Evolutionary conservation across 768 basidiomycete species (phyloP).

Genomic region (Peribolospora baueri): DNA sequence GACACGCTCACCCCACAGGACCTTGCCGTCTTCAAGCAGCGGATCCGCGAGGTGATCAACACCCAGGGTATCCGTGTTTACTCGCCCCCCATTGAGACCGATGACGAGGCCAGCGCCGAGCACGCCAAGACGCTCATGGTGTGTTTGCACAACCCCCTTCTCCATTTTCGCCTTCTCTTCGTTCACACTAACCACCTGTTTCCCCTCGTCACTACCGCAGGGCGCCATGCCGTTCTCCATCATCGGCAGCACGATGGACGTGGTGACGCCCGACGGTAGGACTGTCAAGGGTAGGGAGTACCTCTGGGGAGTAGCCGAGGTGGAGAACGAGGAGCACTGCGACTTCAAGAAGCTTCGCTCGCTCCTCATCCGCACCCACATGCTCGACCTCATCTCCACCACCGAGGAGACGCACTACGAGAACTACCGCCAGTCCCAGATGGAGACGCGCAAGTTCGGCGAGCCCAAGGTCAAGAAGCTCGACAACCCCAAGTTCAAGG

Average conservation of each 20-base stretch:
- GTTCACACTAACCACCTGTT: not conserved
- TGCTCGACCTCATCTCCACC: slow-evolving; percentile 90
- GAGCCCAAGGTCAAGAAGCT: slow-evolving; percentile 96
- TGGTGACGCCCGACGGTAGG: slow-evolving; percentile 69
- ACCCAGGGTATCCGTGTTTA: slow-evolving; percentile 92
- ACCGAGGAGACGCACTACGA: slow-evolving; percentile 94
- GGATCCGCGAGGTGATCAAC: slow-evolving; percentile 63
- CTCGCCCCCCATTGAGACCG: slow-evolving; percentile 69
- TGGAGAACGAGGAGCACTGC: slow-evolving; percentile 97
- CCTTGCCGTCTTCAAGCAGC: slow-evolving; percentile 71
- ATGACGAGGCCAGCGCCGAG: slow-evolving; percentile 64
- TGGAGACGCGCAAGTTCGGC: slow-evolving; percentile 96
- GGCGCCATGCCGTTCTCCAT: slow-evolving; percentile 95
- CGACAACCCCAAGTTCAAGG: slow-evolving; percentile 99
- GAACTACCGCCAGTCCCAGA: slow-evolving; percentile 90
- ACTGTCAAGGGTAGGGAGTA: slow-evolving; percentile 93
- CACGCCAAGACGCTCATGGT: slow-evolving; percentile 56
- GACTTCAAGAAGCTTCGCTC: slow-evolving; percentile 96
- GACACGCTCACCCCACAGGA: slow-evolving; percentile 92
- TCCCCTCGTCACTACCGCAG: slow-evolving; percentile 1
- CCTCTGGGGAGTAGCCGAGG: slow-evolving; percentile 99
- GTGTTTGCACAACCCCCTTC: not conserved
- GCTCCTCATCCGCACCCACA: slow-evolving; percentile 84
- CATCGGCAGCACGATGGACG: slow-evolving; percentile 89
- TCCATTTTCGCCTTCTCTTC: not conserved